Evolutionary conservation across 192 early-diverging fungal genomes (phyloP), one percentile per base, ranked within the genome.

Genomic region (Backusella liffmaniae): DNA sequence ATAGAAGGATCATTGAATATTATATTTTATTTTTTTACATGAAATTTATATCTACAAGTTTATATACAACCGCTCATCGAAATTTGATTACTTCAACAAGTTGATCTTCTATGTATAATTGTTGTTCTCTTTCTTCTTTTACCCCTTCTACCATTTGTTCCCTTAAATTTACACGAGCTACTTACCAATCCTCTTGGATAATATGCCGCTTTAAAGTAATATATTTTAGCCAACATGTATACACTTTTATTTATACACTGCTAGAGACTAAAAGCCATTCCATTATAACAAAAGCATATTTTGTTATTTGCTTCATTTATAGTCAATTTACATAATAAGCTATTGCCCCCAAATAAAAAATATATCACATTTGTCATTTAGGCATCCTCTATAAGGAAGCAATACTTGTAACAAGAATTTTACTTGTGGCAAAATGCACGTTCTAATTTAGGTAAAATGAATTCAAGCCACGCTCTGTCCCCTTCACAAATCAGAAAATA

Each of bases 401-500:
- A 13, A 3, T 62, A 0, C 10, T 13, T 62, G 23, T 62, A 59
- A 29, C 21, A 62, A 12, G n/a, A 62, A 62, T 29, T 59, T 62
- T 62, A 18, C 10, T 26, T 23, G 56, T 62, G 56, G 56, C 56
- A 62, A 62, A 62, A 62, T 13, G 26, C 23, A 62, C 13, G 56
- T 62, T 62, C 56, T 62, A 29, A 13, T 62, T 62, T 26, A 62
- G 56, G 56, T 13, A 62, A 29, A 62, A 62, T 62, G 56, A 62
- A 62, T 29, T 29, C 56, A 62, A 62, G 56, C 56, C 56, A 62
- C 56, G 56, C 21, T 59, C 18, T 62, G 56, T 62, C 56, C 56
- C 56, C 56, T 62, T 62, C 56, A 26, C 56, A 62, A 21, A 62
- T 62, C 23, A 62, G 21, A 62, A 59, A 62, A 62, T 62, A 62